Conservation (phyloP, 2,329 filamentous ascomycete species). For the Penicillium sp. region DNA sequence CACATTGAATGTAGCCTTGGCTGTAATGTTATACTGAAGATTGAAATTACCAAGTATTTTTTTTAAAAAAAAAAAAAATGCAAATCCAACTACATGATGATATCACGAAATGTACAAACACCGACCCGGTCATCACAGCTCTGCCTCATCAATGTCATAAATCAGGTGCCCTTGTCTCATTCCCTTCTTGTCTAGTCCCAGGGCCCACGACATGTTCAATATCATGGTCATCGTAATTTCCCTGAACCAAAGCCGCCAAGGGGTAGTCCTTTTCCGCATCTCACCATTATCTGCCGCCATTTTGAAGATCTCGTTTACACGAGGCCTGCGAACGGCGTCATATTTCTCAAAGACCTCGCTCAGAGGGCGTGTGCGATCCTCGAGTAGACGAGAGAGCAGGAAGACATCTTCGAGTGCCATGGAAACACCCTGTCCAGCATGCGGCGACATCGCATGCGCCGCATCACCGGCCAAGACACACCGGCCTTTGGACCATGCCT, state of each 20-base stretch:
- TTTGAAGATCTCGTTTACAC: constrained; percentile 27
- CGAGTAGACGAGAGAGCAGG: constrained; percentile 28
- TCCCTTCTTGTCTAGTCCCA: constrained; percentile 23
- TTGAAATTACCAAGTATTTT: no score
- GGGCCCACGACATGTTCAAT: constrained; percentile 15
- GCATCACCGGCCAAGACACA: constrained; percentile 38
- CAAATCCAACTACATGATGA: no score
- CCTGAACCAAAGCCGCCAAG: constrained; percentile 29
- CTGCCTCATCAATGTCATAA: constrained; percentile 32
- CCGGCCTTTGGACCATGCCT: constrained; percentile 35
- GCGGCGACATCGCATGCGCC: constrained; percentile 35
- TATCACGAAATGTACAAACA: no score
- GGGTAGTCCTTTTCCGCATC: constrained; percentile 23
- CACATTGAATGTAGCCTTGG: no score
- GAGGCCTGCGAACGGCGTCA: constrained; percentile 31
- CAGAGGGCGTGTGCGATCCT: constrained; percentile 15
- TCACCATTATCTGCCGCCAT: constrained; percentile 25
- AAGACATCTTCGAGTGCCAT: constrained; percentile 54
- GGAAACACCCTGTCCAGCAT: constrained; percentile 52
- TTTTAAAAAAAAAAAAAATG: no score
- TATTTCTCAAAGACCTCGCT: constrained; percentile 23
- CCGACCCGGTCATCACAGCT: not conserved
- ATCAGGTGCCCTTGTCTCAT: constrained; percentile 24
- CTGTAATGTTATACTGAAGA: no score
- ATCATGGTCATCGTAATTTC: constrained; percentile 19